Conservation (phyloP, 2,329 filamentous ascomycete species). For the Ceratocystis harringtonii region DNA sequence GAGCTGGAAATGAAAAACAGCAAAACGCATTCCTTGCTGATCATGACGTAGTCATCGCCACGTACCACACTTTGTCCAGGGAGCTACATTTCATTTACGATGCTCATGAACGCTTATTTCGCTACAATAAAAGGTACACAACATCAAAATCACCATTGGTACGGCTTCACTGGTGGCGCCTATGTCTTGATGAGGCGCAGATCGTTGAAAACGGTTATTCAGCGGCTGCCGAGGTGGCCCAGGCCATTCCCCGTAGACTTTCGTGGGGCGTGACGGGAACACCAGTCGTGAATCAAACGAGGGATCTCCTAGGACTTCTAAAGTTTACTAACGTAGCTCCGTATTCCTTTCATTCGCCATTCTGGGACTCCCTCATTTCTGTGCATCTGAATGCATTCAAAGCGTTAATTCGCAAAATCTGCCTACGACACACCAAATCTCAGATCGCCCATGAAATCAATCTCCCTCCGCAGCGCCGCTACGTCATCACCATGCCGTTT, state of each 20-base stretch:
- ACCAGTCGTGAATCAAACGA: slow-evolving; percentile 63
- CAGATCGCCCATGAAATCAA: slow-evolving; percentile 62
- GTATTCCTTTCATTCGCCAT: neutral
- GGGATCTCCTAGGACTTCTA: slow-evolving; percentile 65
- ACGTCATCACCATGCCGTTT: slow-evolving; percentile 80
- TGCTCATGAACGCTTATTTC: slow-evolving; percentile 51
- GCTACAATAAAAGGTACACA: slow-evolving; percentile 51
- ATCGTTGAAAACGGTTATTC: slow-evolving; percentile 86
- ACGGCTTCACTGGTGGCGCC: slow-evolving; percentile 74
- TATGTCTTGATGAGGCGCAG: slow-evolving; percentile 66
- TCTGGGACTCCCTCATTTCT: slow-evolving; percentile 51
- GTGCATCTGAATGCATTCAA: slow-evolving; percentile 50
- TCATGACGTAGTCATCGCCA: slow-evolving; percentile 48
- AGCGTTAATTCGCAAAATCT: slow-evolving; percentile 53
- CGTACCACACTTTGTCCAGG: slow-evolving; percentile 54
- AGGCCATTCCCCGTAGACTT: slow-evolving; percentile 65
- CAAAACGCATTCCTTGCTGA: slow-evolving; percentile 32
- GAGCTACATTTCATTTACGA: slow-evolving; percentile 66
- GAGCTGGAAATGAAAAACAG: slow-evolving; percentile 23
- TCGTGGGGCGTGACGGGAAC: slow-evolving; percentile 90
- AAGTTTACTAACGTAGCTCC: slow-evolving; percentile 40
- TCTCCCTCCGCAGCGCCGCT: slow-evolving; percentile 69
- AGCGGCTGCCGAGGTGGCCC: slow-evolving; percentile 66
- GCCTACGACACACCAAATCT: slow-evolving; percentile 75
- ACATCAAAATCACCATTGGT: slow-evolving; percentile 61